Evolutionary conservation across 768 basidiomycete species (phyloP).

Genomic region (Boletus vermiculosoides): DNA sequence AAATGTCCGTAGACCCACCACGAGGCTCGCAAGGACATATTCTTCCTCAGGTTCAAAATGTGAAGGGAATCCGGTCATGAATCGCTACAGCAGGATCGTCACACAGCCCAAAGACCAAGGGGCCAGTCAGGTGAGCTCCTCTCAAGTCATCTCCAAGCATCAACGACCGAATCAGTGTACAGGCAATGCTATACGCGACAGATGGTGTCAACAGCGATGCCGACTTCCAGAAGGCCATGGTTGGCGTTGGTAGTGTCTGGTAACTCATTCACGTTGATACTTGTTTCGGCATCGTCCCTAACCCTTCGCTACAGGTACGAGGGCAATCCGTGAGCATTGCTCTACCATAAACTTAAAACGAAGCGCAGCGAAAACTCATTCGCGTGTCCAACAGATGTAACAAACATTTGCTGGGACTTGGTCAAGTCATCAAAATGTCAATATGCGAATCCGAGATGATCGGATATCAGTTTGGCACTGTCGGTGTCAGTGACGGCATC

Average conservation of each 20-base stretch:
- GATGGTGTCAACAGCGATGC: slow-evolving; percentile 78
- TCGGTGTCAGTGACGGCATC: slow-evolving; percentile 97
- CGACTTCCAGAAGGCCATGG: slow-evolving; percentile 96
- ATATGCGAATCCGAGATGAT: slow-evolving; percentile 68
- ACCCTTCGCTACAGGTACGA: slow-evolving; percentile 75
- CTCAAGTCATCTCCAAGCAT: background rate
- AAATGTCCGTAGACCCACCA: slow-evolving; percentile 10
- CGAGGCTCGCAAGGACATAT: slow-evolving; percentile 36
- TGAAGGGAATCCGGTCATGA: slow-evolving; percentile 47
- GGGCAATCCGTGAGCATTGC: slow-evolving; percentile 84
- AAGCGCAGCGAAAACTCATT: background rate
- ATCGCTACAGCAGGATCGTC: slow-evolving; percentile 74
- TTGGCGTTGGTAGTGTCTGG: slow-evolving; percentile 97
- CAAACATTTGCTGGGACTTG: slow-evolving; percentile 85
- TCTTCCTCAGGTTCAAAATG: slow-evolving; percentile 39
- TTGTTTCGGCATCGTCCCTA: slow-evolving; percentile 7
- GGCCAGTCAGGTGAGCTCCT: slow-evolving; percentile 72
- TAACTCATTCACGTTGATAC: slow-evolving; percentile 39
- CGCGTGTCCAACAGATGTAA: slow-evolving; percentile 69
- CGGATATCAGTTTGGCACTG: slow-evolving; percentile 97
- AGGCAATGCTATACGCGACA: slow-evolving; percentile 99
- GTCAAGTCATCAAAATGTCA: slow-evolving; percentile 83
- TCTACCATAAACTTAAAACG: too few species aligned
- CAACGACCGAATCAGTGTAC: background rate
- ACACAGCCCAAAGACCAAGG: slow-evolving; percentile 95